Evolutionary conservation across 116 monocot species (phyloP).

Genomic region (Cymodocea nodosa): DNA sequence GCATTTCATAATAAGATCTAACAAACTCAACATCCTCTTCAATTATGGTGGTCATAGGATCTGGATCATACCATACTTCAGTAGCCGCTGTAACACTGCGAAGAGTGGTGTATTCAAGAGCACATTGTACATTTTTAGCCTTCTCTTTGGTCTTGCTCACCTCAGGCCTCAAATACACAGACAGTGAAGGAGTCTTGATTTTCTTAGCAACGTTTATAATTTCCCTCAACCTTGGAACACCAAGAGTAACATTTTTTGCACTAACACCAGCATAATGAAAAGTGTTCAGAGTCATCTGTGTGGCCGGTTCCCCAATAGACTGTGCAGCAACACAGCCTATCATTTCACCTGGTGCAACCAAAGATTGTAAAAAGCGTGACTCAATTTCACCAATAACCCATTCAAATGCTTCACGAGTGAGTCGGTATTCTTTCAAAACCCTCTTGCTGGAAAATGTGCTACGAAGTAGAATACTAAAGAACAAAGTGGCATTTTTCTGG

Average conservation of each 20-base stretch:
- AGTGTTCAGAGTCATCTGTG: slow-evolving; percentile 99
- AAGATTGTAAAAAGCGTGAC: slow-evolving; percentile 84
- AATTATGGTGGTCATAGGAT: slow-evolving; percentile 90
- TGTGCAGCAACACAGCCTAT: slow-evolving; percentile 99
- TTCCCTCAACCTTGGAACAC: slow-evolving; percentile 93
- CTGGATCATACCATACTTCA: slow-evolving; percentile 98
- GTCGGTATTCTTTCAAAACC: slow-evolving; percentile 81
- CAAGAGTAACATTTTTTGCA: slow-evolving; percentile 99
- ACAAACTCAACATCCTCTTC: slow-evolving; percentile 98
- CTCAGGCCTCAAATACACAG: slow-evolving; percentile 78
- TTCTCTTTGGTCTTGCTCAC: slow-evolving; percentile 70
- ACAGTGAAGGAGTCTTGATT: slow-evolving; percentile 97
- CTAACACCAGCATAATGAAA: slow-evolving; percentile 99
- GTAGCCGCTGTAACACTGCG: slow-evolving; percentile 97
- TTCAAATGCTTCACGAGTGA: slow-evolving; percentile 97
- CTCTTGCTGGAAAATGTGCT: slow-evolving; percentile 95
- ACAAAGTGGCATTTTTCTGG: slow-evolving; percentile 94
- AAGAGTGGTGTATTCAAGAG: slow-evolving; percentile 89
- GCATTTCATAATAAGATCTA: slow-evolving; percentile 97
- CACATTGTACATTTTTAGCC: slow-evolving; percentile 96
- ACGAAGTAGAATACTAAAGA: slow-evolving; percentile 91
- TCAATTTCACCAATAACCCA: slow-evolving; percentile 99
- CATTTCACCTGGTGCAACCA: slow-evolving; percentile 99
- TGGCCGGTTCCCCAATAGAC: slow-evolving; percentile 97
- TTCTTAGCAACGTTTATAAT: slow-evolving; percentile 99